Evolutionary conservation across 805 yeast genomes (phyloP).

Genomic region (Yarrowia divulgata): DNA sequence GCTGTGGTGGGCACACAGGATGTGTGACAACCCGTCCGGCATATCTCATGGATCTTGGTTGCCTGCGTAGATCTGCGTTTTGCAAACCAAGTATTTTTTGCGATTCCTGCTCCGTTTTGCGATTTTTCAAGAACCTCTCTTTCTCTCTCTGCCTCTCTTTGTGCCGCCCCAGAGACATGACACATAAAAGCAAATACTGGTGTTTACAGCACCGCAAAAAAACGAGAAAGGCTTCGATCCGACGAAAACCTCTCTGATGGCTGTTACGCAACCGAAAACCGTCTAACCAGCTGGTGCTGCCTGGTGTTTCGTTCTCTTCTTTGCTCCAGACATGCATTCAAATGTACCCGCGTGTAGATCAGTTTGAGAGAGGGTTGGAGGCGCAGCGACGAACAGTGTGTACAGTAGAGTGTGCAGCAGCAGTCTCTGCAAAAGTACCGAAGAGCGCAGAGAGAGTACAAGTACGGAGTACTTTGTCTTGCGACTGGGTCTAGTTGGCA

Average conservation of each 20-base stretch:
- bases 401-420: constrained; percentile 15
- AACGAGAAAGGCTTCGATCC: background rate
- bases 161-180: constrained; percentile 3
- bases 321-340: constrained; percentile 6
- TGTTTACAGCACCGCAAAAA: background rate
- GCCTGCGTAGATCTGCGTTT: constrained; percentile 34
- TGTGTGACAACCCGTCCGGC: constrained; percentile 27
- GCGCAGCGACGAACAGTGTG: constrained; percentile 14
- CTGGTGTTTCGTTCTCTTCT: background rate
- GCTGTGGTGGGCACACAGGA: constrained; percentile 1
- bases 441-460: background rate
- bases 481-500: no score
- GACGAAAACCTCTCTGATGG: background rate
- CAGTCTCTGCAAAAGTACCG: background rate
- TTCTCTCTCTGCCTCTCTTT: constrained; percentile 15
- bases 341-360: constrained; percentile 28
- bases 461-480: no score
- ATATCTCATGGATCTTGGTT: constrained; percentile 34
- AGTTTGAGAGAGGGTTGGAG: constrained; percentile 13
- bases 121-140: background rate
- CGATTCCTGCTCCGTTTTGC: background rate
- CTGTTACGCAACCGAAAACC: no score
- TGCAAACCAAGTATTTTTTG: background rate
- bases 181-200: constrained; percentile 23
- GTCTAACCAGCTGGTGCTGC: background rate